These are phyloP conservation scores for Avena sativa DNA, from an alignment of 176 grass and related monocot species.

Conservation along the genomic window DNA sequence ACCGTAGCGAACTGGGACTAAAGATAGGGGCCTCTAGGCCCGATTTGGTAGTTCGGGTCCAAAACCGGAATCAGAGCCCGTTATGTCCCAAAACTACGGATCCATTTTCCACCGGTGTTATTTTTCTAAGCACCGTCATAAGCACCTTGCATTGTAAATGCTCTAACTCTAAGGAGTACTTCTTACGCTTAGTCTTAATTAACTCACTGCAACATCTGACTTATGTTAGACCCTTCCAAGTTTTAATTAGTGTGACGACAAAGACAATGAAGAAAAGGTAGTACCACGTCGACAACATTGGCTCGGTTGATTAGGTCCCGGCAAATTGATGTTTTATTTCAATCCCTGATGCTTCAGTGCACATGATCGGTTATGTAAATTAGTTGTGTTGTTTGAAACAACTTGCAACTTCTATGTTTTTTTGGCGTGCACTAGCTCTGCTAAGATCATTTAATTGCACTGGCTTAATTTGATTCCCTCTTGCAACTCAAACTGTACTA, in stretches of 20 bases:
- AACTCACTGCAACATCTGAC: background rate
- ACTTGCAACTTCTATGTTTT: constrained; percentile 45
- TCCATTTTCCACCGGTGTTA: too few relatives aligned
- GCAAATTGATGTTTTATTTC: constrained; percentile 46
- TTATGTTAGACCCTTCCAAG: background rate
- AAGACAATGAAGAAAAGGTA: constrained; percentile 10
- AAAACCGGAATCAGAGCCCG: too few relatives aligned
- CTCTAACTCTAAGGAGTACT: background rate
- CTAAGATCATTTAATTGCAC: constrained; percentile 32
- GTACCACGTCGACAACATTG: constrained; percentile 18
- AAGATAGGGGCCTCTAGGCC: too few relatives aligned
- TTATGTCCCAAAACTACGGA: too few relatives aligned
- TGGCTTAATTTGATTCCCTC: background rate
- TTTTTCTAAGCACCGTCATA: too few relatives aligned
- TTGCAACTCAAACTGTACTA: background rate
- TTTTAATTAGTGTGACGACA: constrained; percentile 43
- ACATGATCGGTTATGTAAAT: constrained; percentile 62
- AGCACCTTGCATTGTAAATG: too few relatives aligned
- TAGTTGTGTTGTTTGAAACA: constrained; percentile 32
- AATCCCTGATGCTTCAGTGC: constrained; percentile 52
- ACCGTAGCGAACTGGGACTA: too few relatives aligned
- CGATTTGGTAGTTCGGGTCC: too few relatives aligned
- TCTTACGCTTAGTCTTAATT: constrained; percentile 44
- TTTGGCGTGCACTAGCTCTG: constrained; percentile 31
- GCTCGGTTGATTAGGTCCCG: constrained; percentile 6